Evolutionary conservation across 441 rosid genomes (phyloP).

Genomic region (Adansonia grandidieri): DNA sequence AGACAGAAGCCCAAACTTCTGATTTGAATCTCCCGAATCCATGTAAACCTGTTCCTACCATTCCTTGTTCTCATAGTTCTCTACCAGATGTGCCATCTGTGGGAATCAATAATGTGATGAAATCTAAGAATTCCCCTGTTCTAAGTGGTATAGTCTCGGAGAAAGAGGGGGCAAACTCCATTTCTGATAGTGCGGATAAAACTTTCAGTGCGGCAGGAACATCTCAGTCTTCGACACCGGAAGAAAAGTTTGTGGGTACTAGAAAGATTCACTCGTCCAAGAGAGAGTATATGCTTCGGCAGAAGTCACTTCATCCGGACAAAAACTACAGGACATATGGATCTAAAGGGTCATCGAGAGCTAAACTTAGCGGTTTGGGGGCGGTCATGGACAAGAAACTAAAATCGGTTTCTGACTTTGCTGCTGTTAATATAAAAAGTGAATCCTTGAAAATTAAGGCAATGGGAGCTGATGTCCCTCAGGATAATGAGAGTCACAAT

Average conservation of each 20-base stretch:
- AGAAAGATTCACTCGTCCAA: slow-evolving; percentile 67
- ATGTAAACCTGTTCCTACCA: slow-evolving; percentile 44
- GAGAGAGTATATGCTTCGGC: slow-evolving; percentile 76
- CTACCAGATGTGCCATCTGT: slow-evolving; percentile 43
- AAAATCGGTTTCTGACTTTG: slow-evolving; percentile 55
- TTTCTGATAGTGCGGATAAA: slow-evolving; percentile 53
- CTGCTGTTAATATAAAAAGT: slow-evolving; percentile 57
- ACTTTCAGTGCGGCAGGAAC: slow-evolving; percentile 44
- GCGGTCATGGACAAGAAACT: slow-evolving; percentile 60
- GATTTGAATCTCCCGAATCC: slow-evolving; percentile 54
- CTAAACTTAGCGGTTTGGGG: slow-evolving; percentile 56
- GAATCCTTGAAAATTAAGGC: slow-evolving; percentile 65
- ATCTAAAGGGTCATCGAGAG: slow-evolving; percentile 58
- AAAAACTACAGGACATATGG: slow-evolving; percentile 77
- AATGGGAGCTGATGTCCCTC: slow-evolving; percentile 53
- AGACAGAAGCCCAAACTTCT: slow-evolving; percentile 43
- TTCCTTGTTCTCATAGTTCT: slow-evolving; percentile 50
- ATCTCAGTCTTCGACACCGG: slow-evolving; percentile 56
- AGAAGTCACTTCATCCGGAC: slow-evolving; percentile 76
- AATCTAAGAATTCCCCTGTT: slow-evolving; percentile 53
- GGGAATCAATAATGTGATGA: slow-evolving; percentile 45
- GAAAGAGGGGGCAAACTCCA: slow-evolving; percentile 50
- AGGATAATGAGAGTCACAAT: slow-evolving; percentile 42
- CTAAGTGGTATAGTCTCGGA: slow-evolving; percentile 48
- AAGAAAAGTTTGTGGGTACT: slow-evolving; percentile 62